phyloP scores from a whole-genome alignment of 192 early-diverging fungal species.

The Coemansia javaensis region DNA sequence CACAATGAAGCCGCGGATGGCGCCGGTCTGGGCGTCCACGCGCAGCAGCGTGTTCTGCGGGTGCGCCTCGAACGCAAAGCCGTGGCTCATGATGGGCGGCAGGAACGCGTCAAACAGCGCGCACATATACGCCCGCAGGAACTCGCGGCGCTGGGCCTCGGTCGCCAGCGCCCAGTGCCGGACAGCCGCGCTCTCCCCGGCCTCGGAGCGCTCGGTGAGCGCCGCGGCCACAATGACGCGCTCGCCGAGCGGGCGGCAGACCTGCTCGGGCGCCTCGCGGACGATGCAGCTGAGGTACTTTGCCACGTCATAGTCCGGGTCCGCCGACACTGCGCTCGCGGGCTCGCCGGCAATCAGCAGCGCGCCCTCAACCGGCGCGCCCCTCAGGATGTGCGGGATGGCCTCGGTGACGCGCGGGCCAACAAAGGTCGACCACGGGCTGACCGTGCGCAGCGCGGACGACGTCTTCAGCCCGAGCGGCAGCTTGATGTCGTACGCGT shows the following conservation, averaged over 20 bases:
- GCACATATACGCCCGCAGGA: slow-evolving; percentile 48
- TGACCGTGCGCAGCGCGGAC: slow-evolving; percentile 63
- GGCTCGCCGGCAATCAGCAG: slow-evolving; percentile 55
- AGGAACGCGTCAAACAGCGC: slow-evolving; percentile 56
- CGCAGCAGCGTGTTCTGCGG: slow-evolving; percentile 59
- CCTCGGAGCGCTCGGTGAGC: slow-evolving; percentile 47
- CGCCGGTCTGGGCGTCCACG: slow-evolving; percentile 49
- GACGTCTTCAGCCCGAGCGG: slow-evolving; percentile 61
- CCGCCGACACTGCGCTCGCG: slow-evolving; percentile 47
- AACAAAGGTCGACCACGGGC: slow-evolving; percentile 57
- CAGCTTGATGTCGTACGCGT: slow-evolving; percentile 51
- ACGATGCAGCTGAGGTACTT: slow-evolving; percentile 60
- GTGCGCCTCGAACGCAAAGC: slow-evolving; percentile 66
- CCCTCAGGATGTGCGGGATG: slow-evolving; percentile 43
- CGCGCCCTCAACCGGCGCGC: slow-evolving; percentile 24
- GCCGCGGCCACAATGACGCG: slow-evolving; percentile 56
- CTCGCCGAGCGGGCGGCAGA: slow-evolving; percentile 34
- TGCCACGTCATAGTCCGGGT: slow-evolving; percentile 55
- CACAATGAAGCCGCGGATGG: slow-evolving; percentile 56
- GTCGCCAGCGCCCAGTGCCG: slow-evolving; percentile 50
- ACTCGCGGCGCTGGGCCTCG: slow-evolving; percentile 36
- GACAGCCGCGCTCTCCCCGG: slow-evolving; percentile 37
- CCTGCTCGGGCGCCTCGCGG: slow-evolving; percentile 50
- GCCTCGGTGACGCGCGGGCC: slow-evolving; percentile 53
- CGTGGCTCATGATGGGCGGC: slow-evolving; percentile 56